phyloP scores from a whole-genome alignment of 2,329 filamentous ascomycete genomes.

The Drechslerella stenobrocha region DNA sequence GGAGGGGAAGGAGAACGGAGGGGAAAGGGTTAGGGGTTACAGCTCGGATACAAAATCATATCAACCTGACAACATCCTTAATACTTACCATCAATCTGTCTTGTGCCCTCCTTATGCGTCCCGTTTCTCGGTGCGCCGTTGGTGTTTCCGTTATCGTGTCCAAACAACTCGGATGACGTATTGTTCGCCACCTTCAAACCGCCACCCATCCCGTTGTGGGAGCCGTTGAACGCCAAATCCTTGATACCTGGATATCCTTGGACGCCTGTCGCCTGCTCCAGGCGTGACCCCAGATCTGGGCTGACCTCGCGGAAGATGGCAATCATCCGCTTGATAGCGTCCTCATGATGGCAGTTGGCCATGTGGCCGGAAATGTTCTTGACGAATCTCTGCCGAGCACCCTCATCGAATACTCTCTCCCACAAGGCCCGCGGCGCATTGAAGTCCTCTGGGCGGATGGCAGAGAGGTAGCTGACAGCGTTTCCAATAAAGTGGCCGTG shows the following conservation, averaged over 20 bases:
- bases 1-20: not conserved
- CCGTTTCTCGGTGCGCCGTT: constrained; percentile 58
- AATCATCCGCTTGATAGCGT: constrained; percentile 68
- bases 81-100: constrained; percentile 44
- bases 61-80: constrained; percentile 19
- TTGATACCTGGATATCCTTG: constrained; percentile 65
- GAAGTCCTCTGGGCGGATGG: constrained; percentile 57
- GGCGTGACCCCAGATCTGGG: constrained; percentile 62
- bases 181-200: constrained; percentile 61
- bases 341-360: constrained; percentile 63
- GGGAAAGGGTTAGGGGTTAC: not conserved
- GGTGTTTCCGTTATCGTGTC: constrained; percentile 57
- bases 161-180: constrained; percentile 55
- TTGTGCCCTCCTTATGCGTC: constrained; percentile 55
- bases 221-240: constrained; percentile 64
- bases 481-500: constrained; percentile 57
- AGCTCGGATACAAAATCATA: not conserved
- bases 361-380: constrained; percentile 67
- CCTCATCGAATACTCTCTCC: constrained; percentile 66
- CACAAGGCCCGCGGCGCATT: constrained; percentile 63
- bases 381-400: constrained; percentile 64
- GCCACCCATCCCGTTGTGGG: constrained; percentile 65
- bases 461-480: constrained; percentile 58
- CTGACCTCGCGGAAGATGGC: constrained; percentile 68
- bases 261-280: constrained; percentile 67